Evolutionary conservation across 257 asterid genomes (phyloP).

Genomic region (Solanum sitiens): DNA sequence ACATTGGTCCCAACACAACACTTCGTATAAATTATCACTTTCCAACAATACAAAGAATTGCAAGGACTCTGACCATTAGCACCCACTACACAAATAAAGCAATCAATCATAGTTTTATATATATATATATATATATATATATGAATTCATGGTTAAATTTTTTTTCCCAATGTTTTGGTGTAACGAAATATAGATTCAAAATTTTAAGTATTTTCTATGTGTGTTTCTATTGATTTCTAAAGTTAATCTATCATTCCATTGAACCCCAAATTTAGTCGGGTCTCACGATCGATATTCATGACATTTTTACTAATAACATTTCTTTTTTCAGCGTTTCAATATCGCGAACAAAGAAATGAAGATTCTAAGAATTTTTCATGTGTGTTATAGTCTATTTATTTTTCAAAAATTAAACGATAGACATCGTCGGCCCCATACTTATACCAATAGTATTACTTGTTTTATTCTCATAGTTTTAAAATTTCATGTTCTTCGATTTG

Average conservation of each 20-base stretch:
- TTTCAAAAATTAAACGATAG: neutral
- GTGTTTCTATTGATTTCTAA: too few species aligned
- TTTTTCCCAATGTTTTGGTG: neutral
- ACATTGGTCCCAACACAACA: neutral
- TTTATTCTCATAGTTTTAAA: too few species aligned
- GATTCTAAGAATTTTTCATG: neutral
- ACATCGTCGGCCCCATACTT: neutral
- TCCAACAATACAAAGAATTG: neutral
- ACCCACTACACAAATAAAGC: neutral
- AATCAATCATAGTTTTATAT: neutral
- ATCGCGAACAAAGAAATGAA: too few species aligned
- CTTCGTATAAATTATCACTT: neutral
- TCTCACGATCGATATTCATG: neutral
- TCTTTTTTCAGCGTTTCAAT: too few species aligned
- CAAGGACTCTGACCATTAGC: neutral
- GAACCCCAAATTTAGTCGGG: neutral
- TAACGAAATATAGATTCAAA: too few species aligned
- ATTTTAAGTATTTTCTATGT: too few species aligned
- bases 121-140: too few species aligned
- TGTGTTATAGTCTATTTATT: neutral
- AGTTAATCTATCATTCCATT: too few species aligned
- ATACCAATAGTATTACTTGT: too few species aligned
- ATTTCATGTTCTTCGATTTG: too few species aligned
- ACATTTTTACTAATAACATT: too few species aligned
- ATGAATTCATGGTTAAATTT: neutral